A percentile compares a stretch with the other conserved stretches of the same genome.
Evolutionary conservation across 495 filamentous ascomycete species (phyloP).

Genomic region (Chlorociboria aeruginascens): DNA sequence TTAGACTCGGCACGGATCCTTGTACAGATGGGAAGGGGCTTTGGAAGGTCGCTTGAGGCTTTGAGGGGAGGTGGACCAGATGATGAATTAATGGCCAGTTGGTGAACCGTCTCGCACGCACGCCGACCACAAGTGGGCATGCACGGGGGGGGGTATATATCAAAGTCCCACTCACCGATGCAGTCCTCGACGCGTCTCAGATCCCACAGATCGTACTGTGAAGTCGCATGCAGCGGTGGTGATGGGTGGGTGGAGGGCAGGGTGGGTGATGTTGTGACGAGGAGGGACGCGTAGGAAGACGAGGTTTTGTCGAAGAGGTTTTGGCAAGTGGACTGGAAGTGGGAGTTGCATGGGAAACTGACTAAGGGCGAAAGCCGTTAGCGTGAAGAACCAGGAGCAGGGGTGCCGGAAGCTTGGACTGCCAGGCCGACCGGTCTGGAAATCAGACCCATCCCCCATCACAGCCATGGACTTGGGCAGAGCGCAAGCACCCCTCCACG

Average conservation of each 20-base stretch:
- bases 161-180: conserved; percentile 12
- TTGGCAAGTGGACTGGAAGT: conserved; percentile 20
- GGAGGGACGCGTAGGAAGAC: conserved; percentile 16
- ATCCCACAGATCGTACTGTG: conserved; percentile 1
- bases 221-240: conserved; percentile 8
- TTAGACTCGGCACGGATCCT: conserved; percentile 7
- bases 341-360: conserved; percentile 43
- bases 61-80: neutral
- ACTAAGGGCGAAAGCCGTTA: neutral
- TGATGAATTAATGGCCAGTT: neutral
- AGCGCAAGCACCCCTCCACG: neutral
- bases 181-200: conserved; percentile 16
- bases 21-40: neutral
- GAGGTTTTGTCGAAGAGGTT: conserved; percentile 31
- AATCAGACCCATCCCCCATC: neutral
- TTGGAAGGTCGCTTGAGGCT: neutral
- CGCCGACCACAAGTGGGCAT: neutral
- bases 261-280: conserved; percentile 2
- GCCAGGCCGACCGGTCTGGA: neutral
- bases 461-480: neutral
- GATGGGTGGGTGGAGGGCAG: conserved; percentile 3
- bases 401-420: conserved; percentile 2
- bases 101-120: neutral
- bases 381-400: neutral
- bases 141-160: conserved; percentile 2